These are phyloP conservation scores for Cryptococcus amylolentus DNA, from an alignment of 1,284 basidiomycete genomes.

Conservation along the genomic window DNA sequence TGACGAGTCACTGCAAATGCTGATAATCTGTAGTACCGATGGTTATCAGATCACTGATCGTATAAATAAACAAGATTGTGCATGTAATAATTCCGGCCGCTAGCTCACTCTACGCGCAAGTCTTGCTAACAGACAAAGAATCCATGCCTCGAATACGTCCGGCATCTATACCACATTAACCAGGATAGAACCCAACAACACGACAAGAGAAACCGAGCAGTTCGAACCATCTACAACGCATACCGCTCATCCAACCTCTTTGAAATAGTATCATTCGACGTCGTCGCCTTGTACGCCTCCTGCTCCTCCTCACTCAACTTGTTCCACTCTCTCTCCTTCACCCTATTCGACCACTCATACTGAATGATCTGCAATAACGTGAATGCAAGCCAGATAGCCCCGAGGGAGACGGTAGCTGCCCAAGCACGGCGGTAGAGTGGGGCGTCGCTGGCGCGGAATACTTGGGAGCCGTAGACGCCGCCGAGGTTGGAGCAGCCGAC, in stretches of 20 bases:
- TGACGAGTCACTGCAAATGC: background rate
- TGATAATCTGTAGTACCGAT: constrained; percentile 62
- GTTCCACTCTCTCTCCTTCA: background rate
- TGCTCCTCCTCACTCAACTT: constrained; percentile 3
- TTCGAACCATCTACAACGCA: background rate
- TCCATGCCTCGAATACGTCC: too few species aligned
- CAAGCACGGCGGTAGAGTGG: constrained; percentile 36
- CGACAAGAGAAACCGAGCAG: too few species aligned
- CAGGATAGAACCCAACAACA: too few species aligned
- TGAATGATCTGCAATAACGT: constrained; percentile 30
- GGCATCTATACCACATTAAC: too few species aligned
- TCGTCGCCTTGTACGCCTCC: background rate
- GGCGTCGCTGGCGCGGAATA: constrained; percentile 35
- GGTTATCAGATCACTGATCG: constrained; percentile 73
- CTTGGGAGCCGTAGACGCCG: constrained; percentile 34
- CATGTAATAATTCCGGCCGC: background rate
- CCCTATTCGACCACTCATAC: constrained; percentile 27
- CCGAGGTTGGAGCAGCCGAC: constrained; percentile 25
- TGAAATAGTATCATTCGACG: background rate
- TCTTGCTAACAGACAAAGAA: too few species aligned
- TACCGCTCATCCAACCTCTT: background rate
- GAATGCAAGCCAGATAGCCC: constrained; percentile 15
- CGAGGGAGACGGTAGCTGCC: constrained; percentile 25
- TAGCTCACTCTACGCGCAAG: too few species aligned
- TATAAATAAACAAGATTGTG: background rate